A percentile compares a stretch with the other conserved stretches of the same genome.
Conservation (phyloP, 2,329 filamentous ascomycete genomes). For the Claviceps monticola region DNA sequence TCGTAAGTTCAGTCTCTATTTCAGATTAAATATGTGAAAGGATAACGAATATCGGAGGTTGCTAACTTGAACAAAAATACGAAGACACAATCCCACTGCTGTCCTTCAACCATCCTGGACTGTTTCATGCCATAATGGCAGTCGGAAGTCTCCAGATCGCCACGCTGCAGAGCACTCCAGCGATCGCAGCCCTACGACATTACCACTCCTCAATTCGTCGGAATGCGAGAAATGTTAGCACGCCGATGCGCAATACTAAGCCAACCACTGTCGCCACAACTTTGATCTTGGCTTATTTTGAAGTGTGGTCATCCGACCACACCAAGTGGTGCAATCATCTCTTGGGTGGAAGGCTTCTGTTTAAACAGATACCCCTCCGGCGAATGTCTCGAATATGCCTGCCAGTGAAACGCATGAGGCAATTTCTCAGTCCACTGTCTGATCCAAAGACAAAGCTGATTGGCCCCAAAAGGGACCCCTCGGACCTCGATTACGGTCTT, state of each 20-base stretch:
- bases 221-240: constrained; percentile 61
- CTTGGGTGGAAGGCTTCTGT: constrained; percentile 66
- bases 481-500: constrained; percentile 28
- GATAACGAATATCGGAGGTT: neutral
- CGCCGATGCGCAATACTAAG: constrained; percentile 53
- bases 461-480: constrained; percentile 15
- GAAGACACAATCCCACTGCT: constrained; percentile 68
- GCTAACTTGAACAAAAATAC: neutral
- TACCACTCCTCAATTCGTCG: constrained; percentile 76
- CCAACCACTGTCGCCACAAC: constrained; percentile 80
- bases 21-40: neutral
- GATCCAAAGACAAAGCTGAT: neutral
- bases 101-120: constrained; percentile 69
- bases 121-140: constrained; percentile 84
- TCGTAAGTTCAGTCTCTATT: constrained; percentile 26
- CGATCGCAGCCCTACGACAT: constrained; percentile 76
- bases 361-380: constrained; percentile 69
- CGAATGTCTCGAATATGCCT: constrained; percentile 60
- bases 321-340: constrained; percentile 92
- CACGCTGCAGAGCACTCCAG: constrained; percentile 58
- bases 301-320: constrained; percentile 89
- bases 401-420: constrained; percentile 36
- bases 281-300: constrained; percentile 77
- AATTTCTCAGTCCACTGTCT: constrained; percentile 7
- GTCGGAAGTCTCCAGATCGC: constrained; percentile 79